Conservation (phyloP, 805 yeast species). For the Kodamaea kaohsiungensis region DNA sequence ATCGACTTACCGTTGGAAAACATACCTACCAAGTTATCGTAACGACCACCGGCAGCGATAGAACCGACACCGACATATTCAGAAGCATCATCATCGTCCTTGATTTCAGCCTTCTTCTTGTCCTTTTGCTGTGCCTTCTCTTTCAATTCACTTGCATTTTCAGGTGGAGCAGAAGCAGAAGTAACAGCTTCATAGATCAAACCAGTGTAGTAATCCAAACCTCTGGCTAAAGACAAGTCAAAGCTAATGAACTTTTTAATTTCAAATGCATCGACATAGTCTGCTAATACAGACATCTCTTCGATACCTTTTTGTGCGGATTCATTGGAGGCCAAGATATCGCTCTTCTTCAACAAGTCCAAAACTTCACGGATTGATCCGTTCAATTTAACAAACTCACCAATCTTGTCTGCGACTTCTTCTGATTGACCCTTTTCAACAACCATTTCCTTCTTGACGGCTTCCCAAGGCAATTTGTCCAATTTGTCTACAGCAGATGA, state of each 20-base stretch:
- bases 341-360: constrained; percentile 55
- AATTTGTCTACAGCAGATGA: constrained; percentile 96
- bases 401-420: constrained; percentile 90
- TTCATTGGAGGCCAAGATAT: constrained; percentile 59
- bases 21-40: constrained; percentile 96
- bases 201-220: constrained; percentile 97
- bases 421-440: constrained; percentile 88
- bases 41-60: constrained; percentile 98
- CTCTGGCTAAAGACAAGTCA: constrained; percentile 95
- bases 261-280: constrained; percentile 82
- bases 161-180: constrained; percentile 93
- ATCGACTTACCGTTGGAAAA: constrained; percentile 88
- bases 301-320: constrained; percentile 78
- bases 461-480: constrained; percentile 95
- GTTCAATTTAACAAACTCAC: constrained; percentile 82
- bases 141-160: constrained; percentile 68
- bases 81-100: constrained; percentile 85
- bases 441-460: constrained; percentile 86
- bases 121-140: constrained; percentile 31
- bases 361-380: constrained; percentile 74
- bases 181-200: constrained; percentile 96
- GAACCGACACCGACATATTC: constrained; percentile 98
- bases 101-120: constrained; percentile 33
- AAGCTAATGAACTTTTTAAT: constrained; percentile 69
- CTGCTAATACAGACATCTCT: constrained; percentile 75